Base-by-base conservation (phyloP, 1,284 basidiomycete species). In the Trichosporon faecale region DNA sequence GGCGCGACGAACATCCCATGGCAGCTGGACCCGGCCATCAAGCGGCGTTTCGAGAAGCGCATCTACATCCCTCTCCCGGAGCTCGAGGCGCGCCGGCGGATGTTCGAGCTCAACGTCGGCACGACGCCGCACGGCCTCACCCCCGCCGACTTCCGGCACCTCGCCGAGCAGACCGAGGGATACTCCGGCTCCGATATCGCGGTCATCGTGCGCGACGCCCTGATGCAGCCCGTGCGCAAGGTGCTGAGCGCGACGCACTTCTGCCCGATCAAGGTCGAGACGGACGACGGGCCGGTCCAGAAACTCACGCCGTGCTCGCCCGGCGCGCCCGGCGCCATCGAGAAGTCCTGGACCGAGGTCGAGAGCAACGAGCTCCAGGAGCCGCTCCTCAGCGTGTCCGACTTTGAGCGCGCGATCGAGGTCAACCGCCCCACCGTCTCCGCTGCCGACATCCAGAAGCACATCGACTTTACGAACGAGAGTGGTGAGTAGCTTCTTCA, bases 221-320 rank as follows among this genome's bases (percentile, higher is more conserved):
- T 99, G 70, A 99, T 99, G 96, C 95, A 99, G 82, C 96, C 97
- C 0, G 94, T 99, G 25, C 90, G 97, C 69, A 99, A 98, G 82
- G 94, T 99, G 55, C 88, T 98, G 60, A 90, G 91, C 29, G 95
- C 97, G 0, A 98, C 95, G 2, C 96, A 99, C 83, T 99, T 99
- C 86, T 95, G 95, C 72, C 82, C 85, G 78, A 76, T 85, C 64
- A 71, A 78, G 21, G 81, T 81, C 2, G 78, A 83, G 8, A 77
- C 79, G 7, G 75, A 79, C 25, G 84, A 85, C 57, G 84, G 86
- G 66, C 73, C 82, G 70, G 72, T 89, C 88, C 85, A 91, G 86
- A 88, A 86, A 76, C 82, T 87, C 71, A 98, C 94, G 27, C 96
- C 96, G 7, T 99, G 96, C 82, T 98, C 95, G 7, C 95, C 96